Base-by-base conservation (phyloP, 352 stramenopile genomes). In the Phytophthora europaea region DNA sequence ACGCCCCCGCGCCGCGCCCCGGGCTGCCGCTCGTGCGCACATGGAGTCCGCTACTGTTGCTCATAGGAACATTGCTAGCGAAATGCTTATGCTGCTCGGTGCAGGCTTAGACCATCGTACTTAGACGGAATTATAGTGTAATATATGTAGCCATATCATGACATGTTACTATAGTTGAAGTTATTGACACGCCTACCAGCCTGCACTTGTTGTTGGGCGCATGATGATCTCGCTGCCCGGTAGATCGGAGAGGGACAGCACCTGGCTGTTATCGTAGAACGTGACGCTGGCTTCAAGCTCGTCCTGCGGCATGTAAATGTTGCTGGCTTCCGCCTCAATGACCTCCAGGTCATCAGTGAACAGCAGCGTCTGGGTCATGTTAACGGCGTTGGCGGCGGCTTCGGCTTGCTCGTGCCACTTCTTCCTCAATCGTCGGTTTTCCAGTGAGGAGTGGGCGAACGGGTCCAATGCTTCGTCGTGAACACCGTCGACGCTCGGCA, bases 241-340 rank as follows among this genome's bases (percentile, higher is more conserved):
- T 16, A 83, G 63, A 34, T 91, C 85, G 3, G 84, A 88, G n/a
- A 91, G 76, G 3, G 84, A 89, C 23, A 93, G 57, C 36, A 93
- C 83, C 56, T 91, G 86, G 43, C 82, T 90, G 55, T 93, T 92
- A 62, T 90, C 84, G 65, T 90, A 92, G 67, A 93, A 93, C 3
- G 86, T 90, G 48, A 91, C 76, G 56, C 83, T 93, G 53, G 80
- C 65, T 56, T 91, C 84, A 3, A 90, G 73, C 13, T 83, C 76
- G 38, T 94, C 87, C 33, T 90, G 84, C 6, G 79, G 85, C 31
- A 90, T 59, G 67, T 84, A 93, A 33, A 94, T 84, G 60, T 88
- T 81, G 40, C 40, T 54, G 4, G 65, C 65, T 48, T 94, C 84
- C 28, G 70, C 64, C 53, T 90, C 87, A 1, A 93, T 43, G 10